Evolutionary conservation across 169 alveolate species (phyloP).

Genomic region (Plasmodium relictum): DNA sequence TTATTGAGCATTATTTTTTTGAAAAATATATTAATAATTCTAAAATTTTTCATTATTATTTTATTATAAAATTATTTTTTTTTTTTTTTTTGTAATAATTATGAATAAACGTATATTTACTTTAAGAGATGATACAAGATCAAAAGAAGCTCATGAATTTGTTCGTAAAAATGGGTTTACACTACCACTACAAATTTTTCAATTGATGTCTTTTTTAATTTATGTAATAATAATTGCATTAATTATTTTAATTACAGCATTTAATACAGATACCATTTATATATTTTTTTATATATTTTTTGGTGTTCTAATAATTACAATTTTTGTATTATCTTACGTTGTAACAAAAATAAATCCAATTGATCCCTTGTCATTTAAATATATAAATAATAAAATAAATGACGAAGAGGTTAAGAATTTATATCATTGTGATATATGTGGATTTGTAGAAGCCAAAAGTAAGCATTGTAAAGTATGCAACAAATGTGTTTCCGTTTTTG

Average conservation of each 20-base stretch:
- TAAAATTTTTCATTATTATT: too few relatives aligned
- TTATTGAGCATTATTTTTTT: too few relatives aligned
- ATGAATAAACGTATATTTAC: slow-evolving; percentile 66
- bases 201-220: slow-evolving; percentile 78
- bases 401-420: slow-evolving; percentile 42
- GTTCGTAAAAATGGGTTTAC: slow-evolving; percentile 84
- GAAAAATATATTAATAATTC: too few relatives aligned
- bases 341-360: slow-evolving; percentile 85
- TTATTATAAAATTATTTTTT: neutral
- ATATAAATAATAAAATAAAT: slow-evolving; percentile 38
- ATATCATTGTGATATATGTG: slow-evolving; percentile 82
- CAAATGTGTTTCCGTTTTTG: slow-evolving; percentile 91
- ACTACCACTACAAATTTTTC: slow-evolving; percentile 83
- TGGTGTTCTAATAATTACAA: slow-evolving; percentile 42
- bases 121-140: slow-evolving; percentile 64
- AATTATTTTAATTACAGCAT: slow-evolving; percentile 74
- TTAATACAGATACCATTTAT: slow-evolving; percentile 38
- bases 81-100: slow-evolving; percentile 25
- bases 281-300: slow-evolving; percentile 40
- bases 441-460: slow-evolving; percentile 81
- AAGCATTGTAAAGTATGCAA: slow-evolving; percentile 93
- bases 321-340: slow-evolving; percentile 65
- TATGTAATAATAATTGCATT: slow-evolving; percentile 48
- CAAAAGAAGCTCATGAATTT: slow-evolving; percentile 75
- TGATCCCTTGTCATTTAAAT: slow-evolving; percentile 82